Conservation (phyloP, 2,329 filamentous ascomycete genomes). For the Monilinia aucupariae region DNA sequence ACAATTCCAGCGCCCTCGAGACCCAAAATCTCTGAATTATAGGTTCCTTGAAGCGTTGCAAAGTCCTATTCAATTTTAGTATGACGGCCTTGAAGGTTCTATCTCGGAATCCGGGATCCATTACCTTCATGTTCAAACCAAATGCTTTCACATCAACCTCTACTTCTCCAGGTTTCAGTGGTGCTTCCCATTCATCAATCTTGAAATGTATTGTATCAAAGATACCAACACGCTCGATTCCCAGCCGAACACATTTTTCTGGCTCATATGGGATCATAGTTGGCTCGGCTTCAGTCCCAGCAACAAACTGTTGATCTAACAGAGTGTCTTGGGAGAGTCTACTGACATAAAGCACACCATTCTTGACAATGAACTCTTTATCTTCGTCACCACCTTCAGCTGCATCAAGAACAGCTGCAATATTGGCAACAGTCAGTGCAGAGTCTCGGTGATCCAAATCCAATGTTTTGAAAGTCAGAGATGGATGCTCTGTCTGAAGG, state of each 20-base stretch:
- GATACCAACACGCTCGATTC: slow-evolving; percentile 13
- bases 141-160: slow-evolving; percentile 9
- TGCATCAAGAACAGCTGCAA: neutral
- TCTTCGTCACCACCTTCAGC: neutral
- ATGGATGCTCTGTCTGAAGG: slow-evolving; percentile 19
- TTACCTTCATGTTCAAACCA: slow-evolving; percentile 14
- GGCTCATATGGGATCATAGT: neutral
- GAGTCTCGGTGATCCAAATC: slow-evolving; percentile 13
- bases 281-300: slow-evolving; percentile 15
- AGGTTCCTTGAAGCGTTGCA: slow-evolving; percentile 1
- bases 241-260: neutral
- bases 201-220: slow-evolving; percentile 15
- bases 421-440: neutral
- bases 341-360: slow-evolving; percentile 15
- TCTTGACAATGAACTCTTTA: slow-evolving; percentile 8
- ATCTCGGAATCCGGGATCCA: no score
- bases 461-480: slow-evolving; percentile 16
- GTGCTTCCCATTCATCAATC: neutral
- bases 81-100: neutral
- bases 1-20: slow-evolving; percentile 48
- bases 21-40: slow-evolving; percentile 1
- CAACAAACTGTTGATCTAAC: slow-evolving; percentile 13
- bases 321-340: slow-evolving; percentile 17
- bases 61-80: neutral
- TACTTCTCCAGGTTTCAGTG: neutral